A percentile compares a stretch with the other conserved stretches of the same genome.
phyloP scores from a whole-genome alignment of 495 filamentous ascomycete genomes.

The Penicillium macrosclerotiorum region DNA sequence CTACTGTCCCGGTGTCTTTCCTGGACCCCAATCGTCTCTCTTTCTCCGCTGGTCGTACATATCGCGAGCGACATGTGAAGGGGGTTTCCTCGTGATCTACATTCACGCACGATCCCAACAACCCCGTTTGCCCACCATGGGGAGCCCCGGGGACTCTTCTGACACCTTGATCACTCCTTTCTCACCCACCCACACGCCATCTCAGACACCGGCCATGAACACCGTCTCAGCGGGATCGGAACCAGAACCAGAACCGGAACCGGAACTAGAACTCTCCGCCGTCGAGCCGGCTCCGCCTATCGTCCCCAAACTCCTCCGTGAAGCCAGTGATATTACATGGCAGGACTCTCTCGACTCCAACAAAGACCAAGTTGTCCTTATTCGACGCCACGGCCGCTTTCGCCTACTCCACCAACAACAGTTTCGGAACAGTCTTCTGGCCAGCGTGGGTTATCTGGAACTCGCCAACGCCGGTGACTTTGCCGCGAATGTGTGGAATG shows the following conservation, averaged over 20 bases:
- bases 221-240: neutral
- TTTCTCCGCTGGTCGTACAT: neutral
- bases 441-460: constrained; percentile 49
- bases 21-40: neutral
- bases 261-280: constrained; percentile 8
- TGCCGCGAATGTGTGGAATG: constrained; percentile 54
- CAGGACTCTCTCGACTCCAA: constrained; percentile 15
- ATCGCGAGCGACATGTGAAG: constrained; percentile 10
- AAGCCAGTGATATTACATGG: constrained; percentile 24
- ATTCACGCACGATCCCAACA: too few species aligned
- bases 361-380: constrained; percentile 18
- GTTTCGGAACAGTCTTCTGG: constrained; percentile 47
- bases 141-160: constrained; percentile 8
- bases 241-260: neutral
- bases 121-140: constrained; percentile 13
- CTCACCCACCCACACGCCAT: neutral
- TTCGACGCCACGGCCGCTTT: constrained; percentile 20
- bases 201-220: neutral
- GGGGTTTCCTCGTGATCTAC: constrained; percentile 1
- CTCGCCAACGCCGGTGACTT: constrained; percentile 54
- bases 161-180: constrained; percentile 18
- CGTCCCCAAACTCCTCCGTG: constrained; percentile 20
- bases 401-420: constrained; percentile 29
- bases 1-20: neutral
- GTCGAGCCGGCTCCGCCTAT: constrained; percentile 6